Evolutionary conservation across 2,329 filamentous ascomycete genomes (phyloP).

Genomic region (Akanthomyces dipterigenus): DNA sequence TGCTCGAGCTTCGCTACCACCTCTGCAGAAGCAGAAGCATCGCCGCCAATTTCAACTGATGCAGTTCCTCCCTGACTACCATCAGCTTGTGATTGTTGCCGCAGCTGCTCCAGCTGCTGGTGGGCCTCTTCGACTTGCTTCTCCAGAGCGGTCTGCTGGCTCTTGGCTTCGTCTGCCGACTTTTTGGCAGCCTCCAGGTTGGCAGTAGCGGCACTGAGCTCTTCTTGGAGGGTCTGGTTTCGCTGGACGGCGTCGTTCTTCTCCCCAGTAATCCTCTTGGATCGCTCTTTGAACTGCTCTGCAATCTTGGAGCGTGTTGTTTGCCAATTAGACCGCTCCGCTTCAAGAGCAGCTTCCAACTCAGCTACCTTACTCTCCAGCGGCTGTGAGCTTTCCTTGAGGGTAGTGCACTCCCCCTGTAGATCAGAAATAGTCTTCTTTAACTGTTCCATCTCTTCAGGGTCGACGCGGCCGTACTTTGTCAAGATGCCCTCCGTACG

Average conservation of each 20-base stretch:
- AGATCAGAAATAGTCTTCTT: conserved; percentile 68
- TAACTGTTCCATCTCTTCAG: conserved; percentile 82
- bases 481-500: conserved; percentile 91
- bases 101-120: conserved; percentile 33
- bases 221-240: conserved; percentile 45
- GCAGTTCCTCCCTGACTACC: conserved; percentile 26
- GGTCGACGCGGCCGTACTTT: conserved; percentile 93
- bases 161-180: conserved; percentile 24
- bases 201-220: conserved; percentile 39
- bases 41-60: conserved; percentile 31
- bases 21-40: conserved; percentile 38
- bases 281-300: conserved; percentile 57
- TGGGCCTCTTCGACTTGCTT: conserved; percentile 38
- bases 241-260: conserved; percentile 46
- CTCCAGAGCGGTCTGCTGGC: conserved; percentile 31
- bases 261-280: conserved; percentile 46
- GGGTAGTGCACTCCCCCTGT: conserved; percentile 56
- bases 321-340: conserved; percentile 49
- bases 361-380: conserved; percentile 49
- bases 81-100: conserved; percentile 26
- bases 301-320: conserved; percentile 46
- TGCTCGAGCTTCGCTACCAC: conserved; percentile 41
- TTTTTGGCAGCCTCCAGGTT: conserved; percentile 49
- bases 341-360: conserved; percentile 44
- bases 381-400: conserved; percentile 43